Evolutionary conservation across 345 rosid genomes (phyloP).

Genomic region (Eutrema japonicum): DNA sequence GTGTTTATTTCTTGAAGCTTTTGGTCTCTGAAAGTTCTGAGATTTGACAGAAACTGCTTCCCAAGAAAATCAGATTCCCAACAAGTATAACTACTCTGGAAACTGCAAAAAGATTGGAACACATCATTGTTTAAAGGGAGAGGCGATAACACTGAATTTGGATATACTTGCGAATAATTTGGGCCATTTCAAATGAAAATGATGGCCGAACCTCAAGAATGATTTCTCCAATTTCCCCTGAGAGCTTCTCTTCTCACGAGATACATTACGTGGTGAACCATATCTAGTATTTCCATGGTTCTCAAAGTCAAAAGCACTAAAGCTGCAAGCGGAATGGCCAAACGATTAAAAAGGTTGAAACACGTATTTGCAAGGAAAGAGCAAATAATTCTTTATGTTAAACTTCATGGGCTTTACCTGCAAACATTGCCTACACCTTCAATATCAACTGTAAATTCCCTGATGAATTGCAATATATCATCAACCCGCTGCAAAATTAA

Average conservation of each 20-base stretch:
- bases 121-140: constrained; percentile 15
- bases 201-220: constrained; percentile 72
- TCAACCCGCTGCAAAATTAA: constrained; percentile 80
- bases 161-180: not conserved
- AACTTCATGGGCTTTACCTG: constrained; percentile 54
- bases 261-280: constrained; percentile 68
- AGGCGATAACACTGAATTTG: constrained; percentile 15
- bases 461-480: constrained; percentile 88
- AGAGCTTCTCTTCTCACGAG: constrained; percentile 70
- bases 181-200: not conserved
- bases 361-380: not conserved
- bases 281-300: constrained; percentile 87
- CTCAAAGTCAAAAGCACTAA: constrained; percentile 82
- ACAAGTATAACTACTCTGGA: constrained; percentile 81
- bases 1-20: constrained; percentile 59
- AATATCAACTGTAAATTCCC: constrained; percentile 74
- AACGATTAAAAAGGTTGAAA: constrained; percentile 5
- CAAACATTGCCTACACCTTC: constrained; percentile 99
- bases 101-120: constrained; percentile 59
- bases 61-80: constrained; percentile 89
- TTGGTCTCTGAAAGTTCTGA: constrained; percentile 79
- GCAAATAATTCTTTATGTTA: not conserved
- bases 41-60: constrained; percentile 73
- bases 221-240: constrained; percentile 99
- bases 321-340: constrained; percentile 53